Base-by-base conservation (phyloP, 176 grass and related monocot species). In the Lolium multiflorum region DNA sequence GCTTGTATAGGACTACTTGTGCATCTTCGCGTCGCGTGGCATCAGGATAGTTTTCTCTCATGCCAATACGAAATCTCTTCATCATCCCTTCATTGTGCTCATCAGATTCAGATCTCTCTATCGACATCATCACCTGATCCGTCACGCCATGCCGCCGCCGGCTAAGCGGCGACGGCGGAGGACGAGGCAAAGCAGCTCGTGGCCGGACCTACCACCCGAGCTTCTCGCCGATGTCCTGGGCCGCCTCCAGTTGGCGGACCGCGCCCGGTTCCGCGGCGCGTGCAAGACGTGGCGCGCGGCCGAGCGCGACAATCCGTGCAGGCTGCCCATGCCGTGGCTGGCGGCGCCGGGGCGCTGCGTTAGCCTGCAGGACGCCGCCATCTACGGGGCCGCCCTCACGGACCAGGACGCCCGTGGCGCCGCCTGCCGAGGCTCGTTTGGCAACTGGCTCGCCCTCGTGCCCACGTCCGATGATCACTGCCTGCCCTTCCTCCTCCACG, bases 381-480 rank as follows among this genome's bases (percentile, higher is more conserved):
- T 35, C 12, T 14, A 66, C 63, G 15, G 24, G 12, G 13, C 2
- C 0, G 6, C 28, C 28, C 63, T 67, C 63, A 37, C 14, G 2
- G 14, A 64, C 1, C 24, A 67, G 63, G 25, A 67, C 63, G 26
- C 63, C 26, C 63, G 6, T 17, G 25, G 25, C 63, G 68, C 68
- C 38, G 17, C 17, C 68, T 71, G 15, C 68, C 38, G 38, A 17
- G 68, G 68, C 17, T 71, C 68, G 3, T 71, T 18, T 38, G 68
- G 31, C 68, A n/a, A 71, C 68, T 71, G 68, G 68, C 68, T 71
- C 18, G 68, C 18, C 26, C 63, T 67, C 14, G 63, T 67, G 63
- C 63, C 63, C 0, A 16, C 3, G 26, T 1, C 26, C 0, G 28
- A 8, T 37, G 0, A 13, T 24, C 25, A 12, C 11, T 66, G 63